These are phyloP conservation scores for Picea engelmannii DNA, from an alignment of 83 land plant species.

Conservation along the genomic window DNA sequence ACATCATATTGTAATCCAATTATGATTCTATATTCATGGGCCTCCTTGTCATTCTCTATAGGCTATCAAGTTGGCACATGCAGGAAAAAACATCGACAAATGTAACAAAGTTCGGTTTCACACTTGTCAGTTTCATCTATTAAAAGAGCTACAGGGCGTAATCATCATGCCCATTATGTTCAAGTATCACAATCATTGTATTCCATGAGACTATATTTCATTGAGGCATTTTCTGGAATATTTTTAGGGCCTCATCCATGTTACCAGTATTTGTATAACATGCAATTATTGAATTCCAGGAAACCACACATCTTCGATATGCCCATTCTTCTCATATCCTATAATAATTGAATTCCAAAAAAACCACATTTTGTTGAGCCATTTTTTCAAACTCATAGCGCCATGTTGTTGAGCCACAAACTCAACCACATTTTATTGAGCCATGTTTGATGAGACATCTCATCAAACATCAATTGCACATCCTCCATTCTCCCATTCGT, in stretches of 20 bases:
- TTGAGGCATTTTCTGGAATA: slow-evolving; percentile 35
- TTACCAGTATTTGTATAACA: slow-evolving; percentile 35
- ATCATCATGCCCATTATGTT: slow-evolving; percentile 32
- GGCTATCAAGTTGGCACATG: too few species aligned
- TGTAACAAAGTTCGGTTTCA: slow-evolving; percentile 20
- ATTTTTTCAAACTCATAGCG: too few species aligned
- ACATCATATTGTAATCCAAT: slow-evolving; percentile 17
- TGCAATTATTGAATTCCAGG: slow-evolving; percentile 58
- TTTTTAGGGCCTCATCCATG: slow-evolving; percentile 35
- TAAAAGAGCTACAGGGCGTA: slow-evolving; percentile 38
- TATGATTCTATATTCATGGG: slow-evolving; percentile 31
- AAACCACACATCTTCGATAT: background rate
- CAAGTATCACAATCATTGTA: background rate
- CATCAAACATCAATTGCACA: too few species aligned
- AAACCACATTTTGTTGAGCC: too few species aligned
- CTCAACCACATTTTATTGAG: too few species aligned
- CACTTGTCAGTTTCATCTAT: slow-evolving; percentile 40
- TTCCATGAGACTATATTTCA: background rate
- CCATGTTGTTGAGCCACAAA: too few species aligned
- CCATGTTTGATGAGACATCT: too few species aligned
- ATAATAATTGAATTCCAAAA: too few species aligned
- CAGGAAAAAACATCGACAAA: too few species aligned
- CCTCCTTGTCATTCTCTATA: slow-evolving; percentile 28
- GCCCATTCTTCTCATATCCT: too few species aligned
- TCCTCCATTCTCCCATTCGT: too few species aligned